Base-by-base conservation (phyloP, 306 rosid genomes). In the Boehmeria nivea region DNA sequence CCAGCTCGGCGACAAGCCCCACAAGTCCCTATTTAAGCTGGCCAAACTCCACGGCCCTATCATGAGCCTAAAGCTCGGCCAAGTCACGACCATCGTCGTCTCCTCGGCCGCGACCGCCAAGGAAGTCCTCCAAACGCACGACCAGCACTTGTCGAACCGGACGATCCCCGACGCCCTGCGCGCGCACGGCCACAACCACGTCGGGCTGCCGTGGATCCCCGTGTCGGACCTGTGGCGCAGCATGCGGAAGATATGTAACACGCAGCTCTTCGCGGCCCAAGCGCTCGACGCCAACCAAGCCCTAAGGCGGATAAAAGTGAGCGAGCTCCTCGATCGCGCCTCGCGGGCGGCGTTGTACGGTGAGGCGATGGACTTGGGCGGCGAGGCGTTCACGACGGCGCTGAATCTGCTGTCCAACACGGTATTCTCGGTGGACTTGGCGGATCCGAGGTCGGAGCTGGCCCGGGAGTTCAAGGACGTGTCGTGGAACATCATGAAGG, bases 1-100 rank as follows among this genome's bases (percentile, higher is more conserved):
- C 19, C 67, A 61, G 6, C 78, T 85, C 18, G 78, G 77, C 3
- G 56, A 63, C 33, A 67, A 60, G 13, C 80, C 80, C 12, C 80
- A 74, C 72, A 73, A 45, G 34, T 49, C 84, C 3, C 23, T 82
- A 1, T 8, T 70, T 23, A 19, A 67, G 2, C 71, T 75, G 3
- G 68, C 81, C 51, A 50, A 65, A 47, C 43, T 16, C 23, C 65
- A 70, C 52, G 85, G 81, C 8, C 85, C 76, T 2, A 17, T 79
- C 3, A 75, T 79, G 81, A 58, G 44, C 47, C 55, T 79, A 0
- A 68, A 69, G 59, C 66, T 79, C 1, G 85, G 82, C 24, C 62
- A 25, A 42, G 26, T 59, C 36, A 72, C 76, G 17, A 22, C 76
- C 45, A 17, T 69, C 3, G 76, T 77, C 0, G 49, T 72, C 17